A percentile compares a stretch with the other conserved stretches of the same genome.
Conservation (phyloP, 1,284 basidiomycete species). For the Chalciporus sp. region DNA sequence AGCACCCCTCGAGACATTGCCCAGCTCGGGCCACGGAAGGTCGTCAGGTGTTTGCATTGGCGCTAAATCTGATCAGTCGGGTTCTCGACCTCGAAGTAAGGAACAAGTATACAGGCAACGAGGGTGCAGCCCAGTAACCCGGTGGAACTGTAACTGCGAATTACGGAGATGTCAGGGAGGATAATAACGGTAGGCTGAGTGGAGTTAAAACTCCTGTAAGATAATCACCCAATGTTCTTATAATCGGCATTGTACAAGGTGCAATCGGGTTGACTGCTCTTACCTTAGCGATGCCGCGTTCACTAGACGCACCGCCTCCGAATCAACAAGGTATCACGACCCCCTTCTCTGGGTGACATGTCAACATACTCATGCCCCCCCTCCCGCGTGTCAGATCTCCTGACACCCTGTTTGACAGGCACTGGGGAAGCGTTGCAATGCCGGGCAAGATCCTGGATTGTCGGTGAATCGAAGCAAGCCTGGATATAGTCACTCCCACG, state of each 20-base stretch:
- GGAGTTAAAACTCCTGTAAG: constrained; percentile 40
- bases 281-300: constrained; percentile 40
- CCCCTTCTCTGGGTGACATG: constrained; percentile 35
- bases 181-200: constrained; percentile 33
- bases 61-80: constrained; percentile 27
- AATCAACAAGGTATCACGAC: constrained; percentile 33
- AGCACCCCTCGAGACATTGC: constrained; percentile 80
- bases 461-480: constrained; percentile 25
- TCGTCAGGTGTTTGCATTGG: constrained; percentile 66
- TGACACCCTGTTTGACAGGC: constrained; percentile 37
- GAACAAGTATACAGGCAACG: constrained; percentile 9
- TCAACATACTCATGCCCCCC: constrained; percentile 35
- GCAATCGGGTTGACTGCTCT: constrained; percentile 25
- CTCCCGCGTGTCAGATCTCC: constrained; percentile 29
- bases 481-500: constrained; percentile 34
- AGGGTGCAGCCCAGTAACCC: constrained; percentile 15
- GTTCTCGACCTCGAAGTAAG: constrained; percentile 3
- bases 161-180: constrained; percentile 25
- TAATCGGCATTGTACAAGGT: constrained; percentile 37
- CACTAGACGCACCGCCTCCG: constrained; percentile 34
- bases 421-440: constrained; percentile 29
- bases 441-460: constrained; percentile 34
- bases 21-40: constrained; percentile 80
- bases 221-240: constrained; percentile 37
- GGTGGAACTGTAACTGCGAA: constrained; percentile 18